These are phyloP conservation scores for Cystobasidium sp. DNA, from an alignment of 1,284 basidiomycete genomes.

Conservation along the genomic window DNA sequence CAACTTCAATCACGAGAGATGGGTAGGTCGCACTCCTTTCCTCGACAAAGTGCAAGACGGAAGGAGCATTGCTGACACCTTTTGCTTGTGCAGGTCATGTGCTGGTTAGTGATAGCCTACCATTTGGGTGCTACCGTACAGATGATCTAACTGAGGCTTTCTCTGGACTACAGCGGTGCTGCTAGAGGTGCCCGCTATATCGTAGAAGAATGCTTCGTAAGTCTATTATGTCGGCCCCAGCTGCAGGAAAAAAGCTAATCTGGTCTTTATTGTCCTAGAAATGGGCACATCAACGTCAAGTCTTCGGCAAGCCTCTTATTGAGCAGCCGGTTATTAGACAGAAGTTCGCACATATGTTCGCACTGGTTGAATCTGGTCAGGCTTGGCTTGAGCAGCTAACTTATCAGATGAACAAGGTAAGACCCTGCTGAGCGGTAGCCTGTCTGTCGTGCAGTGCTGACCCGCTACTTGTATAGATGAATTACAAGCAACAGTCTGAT, in stretches of 20 bases:
- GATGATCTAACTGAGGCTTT: too few species aligned
- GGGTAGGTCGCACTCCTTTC: slow-evolving; percentile 51
- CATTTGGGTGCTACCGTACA: too few species aligned
- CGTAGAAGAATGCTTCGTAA: slow-evolving; percentile 51
- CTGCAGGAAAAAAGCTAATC: not conserved
- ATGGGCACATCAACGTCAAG: slow-evolving; percentile 51
- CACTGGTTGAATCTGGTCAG: slow-evolving; percentile 53
- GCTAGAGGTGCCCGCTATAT: slow-evolving; percentile 49
- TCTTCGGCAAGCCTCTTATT: slow-evolving; percentile 55
- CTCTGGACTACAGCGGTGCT: slow-evolving; percentile 53
- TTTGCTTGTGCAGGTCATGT: not conserved
- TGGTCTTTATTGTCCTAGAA: slow-evolving; percentile 11
- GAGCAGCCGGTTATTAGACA: slow-evolving; percentile 58
- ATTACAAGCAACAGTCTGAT: slow-evolving; percentile 51
- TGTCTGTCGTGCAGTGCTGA: not conserved
- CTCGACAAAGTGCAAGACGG: not conserved
- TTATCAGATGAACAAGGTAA: slow-evolving; percentile 50
- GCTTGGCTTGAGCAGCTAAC: slow-evolving; percentile 50
- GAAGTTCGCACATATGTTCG: slow-evolving; percentile 56
- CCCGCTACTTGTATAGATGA: slow-evolving; percentile 41
- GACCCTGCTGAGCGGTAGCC: not conserved
- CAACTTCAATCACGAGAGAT: slow-evolving; percentile 51
- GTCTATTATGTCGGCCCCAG: slow-evolving; percentile 13
- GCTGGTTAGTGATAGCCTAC: too few species aligned
- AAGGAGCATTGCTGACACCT: too few species aligned